Evolutionary conservation across 805 yeast species (phyloP), one percentile per base, ranked within the genome.

Genomic region (Zygosaccharomyces lentus): DNA sequence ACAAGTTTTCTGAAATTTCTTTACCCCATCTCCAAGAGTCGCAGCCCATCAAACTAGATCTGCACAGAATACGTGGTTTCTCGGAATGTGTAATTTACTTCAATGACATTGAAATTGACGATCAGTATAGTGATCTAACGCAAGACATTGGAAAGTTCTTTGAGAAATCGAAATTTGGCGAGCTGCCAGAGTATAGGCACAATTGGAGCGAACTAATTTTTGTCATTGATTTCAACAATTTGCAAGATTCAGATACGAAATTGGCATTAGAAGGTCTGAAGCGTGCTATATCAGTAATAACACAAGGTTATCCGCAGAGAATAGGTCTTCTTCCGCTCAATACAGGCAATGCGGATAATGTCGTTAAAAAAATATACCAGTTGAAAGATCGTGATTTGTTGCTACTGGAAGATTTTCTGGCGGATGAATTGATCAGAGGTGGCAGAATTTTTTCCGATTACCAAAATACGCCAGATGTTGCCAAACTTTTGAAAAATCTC

Each of bases 161-260:
- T 32, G 64, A 67, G n/a, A 62, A 66, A 25, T 60, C 68, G 6
- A 69, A 75, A 30, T 72, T 72, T 25, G 88, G 86, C 7, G 82
- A 79, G 57, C 66, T 87, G 13, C 96, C 95, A 0, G 75, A 75
- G 6, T 74, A 82, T 30, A 72, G 74, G 43, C 88, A 86, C 51
- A 91, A 91, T 59, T 73, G 87, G 51, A 86, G 87, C 60, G 84
- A 87, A 35, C 47, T 84, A 17, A 76, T 91, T 0, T 81, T 91
- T 56, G 86, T 77, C 0, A 58, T 90, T 9, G 81, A 82, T 52
- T 68, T 88, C 16, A 67, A 81, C 1, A 50, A 47, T 12, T 32
- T 62, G 13, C 43, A 50, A 17, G 71, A 79, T 50, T 67, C 69
- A 10, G 66, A 55, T 24, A 51, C 54, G 1, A 38, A 45, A 26